Evolutionary conservation across 2,329 filamentous ascomycete genomes (phyloP).

Genomic region (Arthroderma sp.): DNA sequence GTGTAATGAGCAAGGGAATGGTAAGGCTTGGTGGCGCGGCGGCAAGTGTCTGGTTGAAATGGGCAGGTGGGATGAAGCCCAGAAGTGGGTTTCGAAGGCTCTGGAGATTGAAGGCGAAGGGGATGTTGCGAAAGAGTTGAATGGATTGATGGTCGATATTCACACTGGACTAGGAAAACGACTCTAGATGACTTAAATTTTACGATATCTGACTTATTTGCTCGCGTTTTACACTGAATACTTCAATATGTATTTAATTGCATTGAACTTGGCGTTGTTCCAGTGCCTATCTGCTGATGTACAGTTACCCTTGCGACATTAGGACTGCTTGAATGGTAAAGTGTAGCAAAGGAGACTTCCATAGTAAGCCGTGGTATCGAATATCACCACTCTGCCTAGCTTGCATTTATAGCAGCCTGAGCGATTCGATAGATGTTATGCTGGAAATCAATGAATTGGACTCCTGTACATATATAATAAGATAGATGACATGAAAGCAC

Average conservation of each 20-base stretch:
- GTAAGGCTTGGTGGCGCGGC: conserved; percentile 87
- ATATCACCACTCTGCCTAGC: too few species aligned
- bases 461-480: background rate
- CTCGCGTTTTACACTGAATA: background rate
- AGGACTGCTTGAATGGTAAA: too few species aligned
- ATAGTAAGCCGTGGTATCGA: too few species aligned
- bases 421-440: too few species aligned
- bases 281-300: too few species aligned
- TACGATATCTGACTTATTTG: background rate
- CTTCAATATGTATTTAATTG: background rate
- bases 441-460: background rate
- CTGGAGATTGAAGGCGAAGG: conserved; percentile 63
- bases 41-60: conserved; percentile 83
- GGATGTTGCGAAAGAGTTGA: conserved; percentile 40
- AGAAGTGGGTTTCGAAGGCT: conserved; percentile 61
- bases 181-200: background rate
- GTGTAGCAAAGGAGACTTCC: too few species aligned
- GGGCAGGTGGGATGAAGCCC: conserved; percentile 71
- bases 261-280: too few species aligned
- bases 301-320: too few species aligned
- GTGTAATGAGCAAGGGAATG: conserved; percentile 72
- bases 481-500: background rate
- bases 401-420: too few species aligned
- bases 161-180: conserved; percentile 48
- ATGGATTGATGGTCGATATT: conserved; percentile 50